Conservation (phyloP, 768 basidiomycete species). For the Leccinum incarnatum region DNA sequence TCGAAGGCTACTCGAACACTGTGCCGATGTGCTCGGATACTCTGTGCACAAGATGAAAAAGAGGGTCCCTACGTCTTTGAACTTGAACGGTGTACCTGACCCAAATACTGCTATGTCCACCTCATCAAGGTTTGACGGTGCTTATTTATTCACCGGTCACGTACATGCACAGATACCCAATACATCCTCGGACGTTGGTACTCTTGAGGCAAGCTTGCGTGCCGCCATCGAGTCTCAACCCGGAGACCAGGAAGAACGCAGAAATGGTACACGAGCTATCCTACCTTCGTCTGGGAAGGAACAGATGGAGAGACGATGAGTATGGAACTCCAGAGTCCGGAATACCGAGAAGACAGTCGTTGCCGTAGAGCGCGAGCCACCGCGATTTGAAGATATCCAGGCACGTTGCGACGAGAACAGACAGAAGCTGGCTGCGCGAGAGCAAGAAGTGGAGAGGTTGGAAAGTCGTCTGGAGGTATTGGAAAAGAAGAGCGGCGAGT, state of each 20-base stretch:
- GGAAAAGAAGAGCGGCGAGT: slow-evolving; percentile 42
- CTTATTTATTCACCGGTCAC: slow-evolving; percentile 84
- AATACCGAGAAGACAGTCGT: slow-evolving; percentile 63
- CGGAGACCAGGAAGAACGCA: slow-evolving; percentile 58
- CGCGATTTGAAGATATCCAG: slow-evolving; percentile 48
- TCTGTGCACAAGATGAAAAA: slow-evolving; percentile 68
- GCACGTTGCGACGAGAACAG: slow-evolving; percentile 44
- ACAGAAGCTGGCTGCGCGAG: slow-evolving; percentile 35
- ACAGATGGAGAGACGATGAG: slow-evolving; percentile 59
- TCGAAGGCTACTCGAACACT: slow-evolving; percentile 67
- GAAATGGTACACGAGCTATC: slow-evolving; percentile 65
- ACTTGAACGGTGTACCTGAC: slow-evolving; percentile 29
- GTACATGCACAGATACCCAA: slow-evolving; percentile 56
- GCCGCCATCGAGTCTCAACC: slow-evolving; percentile 56
- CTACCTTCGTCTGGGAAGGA: slow-evolving; percentile 61
- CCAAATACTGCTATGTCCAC: slow-evolving; percentile 38
- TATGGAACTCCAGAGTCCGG: slow-evolving; percentile 52
- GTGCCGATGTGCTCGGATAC: slow-evolving; percentile 75
- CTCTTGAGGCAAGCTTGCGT: slow-evolving; percentile 64
- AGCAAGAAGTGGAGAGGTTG: slow-evolving; percentile 37
- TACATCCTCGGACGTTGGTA: slow-evolving; percentile 44
- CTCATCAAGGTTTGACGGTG: slow-evolving; percentile 70
- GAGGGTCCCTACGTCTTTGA: slow-evolving; percentile 36
- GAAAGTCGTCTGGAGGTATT: slow-evolving; percentile 41
- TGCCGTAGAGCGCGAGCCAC: slow-evolving; percentile 54